phyloP scores from a whole-genome alignment of 2,329 filamentous ascomycete species.

The Coniochaeta sp. region DNA sequence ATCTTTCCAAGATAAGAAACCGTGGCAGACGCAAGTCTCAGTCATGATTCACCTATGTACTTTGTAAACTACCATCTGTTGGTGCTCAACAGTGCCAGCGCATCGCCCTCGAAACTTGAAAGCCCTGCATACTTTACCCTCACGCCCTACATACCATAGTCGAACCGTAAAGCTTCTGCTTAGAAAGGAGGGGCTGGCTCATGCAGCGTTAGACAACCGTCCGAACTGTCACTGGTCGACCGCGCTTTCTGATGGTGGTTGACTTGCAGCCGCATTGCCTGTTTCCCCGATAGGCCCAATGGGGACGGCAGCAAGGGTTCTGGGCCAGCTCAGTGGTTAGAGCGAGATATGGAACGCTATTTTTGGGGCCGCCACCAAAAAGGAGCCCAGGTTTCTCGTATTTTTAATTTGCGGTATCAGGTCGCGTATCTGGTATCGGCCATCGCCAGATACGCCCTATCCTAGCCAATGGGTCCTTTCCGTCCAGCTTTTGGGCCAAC shows the following conservation, averaged over 20 bases:
- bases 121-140: neutral
- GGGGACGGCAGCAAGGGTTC: neutral
- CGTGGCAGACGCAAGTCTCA: neutral
- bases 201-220: neutral
- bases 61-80: neutral
- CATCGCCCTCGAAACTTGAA: neutral
- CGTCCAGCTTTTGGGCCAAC: neutral
- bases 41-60: neutral
- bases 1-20: neutral
- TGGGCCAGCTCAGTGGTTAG: neutral
- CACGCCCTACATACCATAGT: neutral
- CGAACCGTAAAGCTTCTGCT: neutral
- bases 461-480: neutral
- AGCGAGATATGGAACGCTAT: neutral
- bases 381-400: neutral
- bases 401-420: neutral
- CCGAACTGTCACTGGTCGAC: neutral
- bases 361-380: neutral
- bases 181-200: neutral
- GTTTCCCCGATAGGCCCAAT: neutral
- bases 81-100: neutral
- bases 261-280: neutral
- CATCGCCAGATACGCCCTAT: neutral
- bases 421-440: neutral
- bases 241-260: neutral